Percentiles rank a stretch among this genome's conserved stretches.
Evolutionary conservation across 2,329 filamentous ascomycete species (phyloP).

Genomic region (Aspergillus sojae): DNA sequence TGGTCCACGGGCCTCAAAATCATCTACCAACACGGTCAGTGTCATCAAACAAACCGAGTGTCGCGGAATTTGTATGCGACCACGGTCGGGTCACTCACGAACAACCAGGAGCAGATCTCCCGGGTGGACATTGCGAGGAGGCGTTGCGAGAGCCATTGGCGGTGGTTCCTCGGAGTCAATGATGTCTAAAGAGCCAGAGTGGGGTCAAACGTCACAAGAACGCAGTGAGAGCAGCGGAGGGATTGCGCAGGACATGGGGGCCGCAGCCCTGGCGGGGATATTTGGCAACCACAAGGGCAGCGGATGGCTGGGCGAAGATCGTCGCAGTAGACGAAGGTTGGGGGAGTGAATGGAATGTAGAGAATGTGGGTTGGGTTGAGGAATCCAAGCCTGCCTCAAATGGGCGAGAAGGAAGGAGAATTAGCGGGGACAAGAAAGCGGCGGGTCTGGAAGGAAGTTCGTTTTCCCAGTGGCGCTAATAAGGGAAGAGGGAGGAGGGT

Average conservation of each 20-base stretch:
- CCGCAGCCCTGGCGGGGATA: conserved; percentile 26
- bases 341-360: neutral
- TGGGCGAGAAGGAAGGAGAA: neutral
- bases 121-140: conserved; percentile 40
- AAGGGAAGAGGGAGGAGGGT: conserved; percentile 16
- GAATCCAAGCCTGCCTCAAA: neutral
- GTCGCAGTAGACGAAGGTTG: neutral
- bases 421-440: conserved; percentile 1
- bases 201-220: conserved; percentile 10
- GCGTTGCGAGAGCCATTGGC: conserved; percentile 37
- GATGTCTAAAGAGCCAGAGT: conserved; percentile 16
- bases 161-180: conserved; percentile 14
- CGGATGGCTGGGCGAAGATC: neutral
- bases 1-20: conserved; percentile 86
- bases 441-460: conserved; percentile 4
- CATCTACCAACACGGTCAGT: conserved; percentile 60
- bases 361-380: neutral
- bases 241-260: conserved; percentile 35
- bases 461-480: conserved; percentile 10
- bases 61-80: conserved; percentile 14
- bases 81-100: conserved; percentile 41
- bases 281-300: conserved; percentile 6
- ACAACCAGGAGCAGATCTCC: conserved; percentile 49
- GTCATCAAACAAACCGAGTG: conserved; percentile 20
- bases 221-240: conserved; percentile 18